Evolutionary conservation across 805 yeast species (phyloP).

Genomic region (Saccharomycopsis fodiens): DNA sequence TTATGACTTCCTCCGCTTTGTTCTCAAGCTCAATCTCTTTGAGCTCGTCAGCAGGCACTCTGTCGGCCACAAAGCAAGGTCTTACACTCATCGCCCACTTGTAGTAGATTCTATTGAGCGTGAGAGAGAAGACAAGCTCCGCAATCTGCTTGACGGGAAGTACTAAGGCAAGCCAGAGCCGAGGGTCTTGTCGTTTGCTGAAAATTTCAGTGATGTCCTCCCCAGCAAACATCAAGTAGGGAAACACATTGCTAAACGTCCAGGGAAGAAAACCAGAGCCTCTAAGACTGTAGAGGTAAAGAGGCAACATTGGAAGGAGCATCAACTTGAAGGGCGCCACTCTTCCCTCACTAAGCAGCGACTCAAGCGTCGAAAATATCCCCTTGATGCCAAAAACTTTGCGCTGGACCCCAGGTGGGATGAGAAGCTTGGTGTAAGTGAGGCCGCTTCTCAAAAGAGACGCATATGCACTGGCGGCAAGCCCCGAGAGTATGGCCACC

Average conservation of each 20-base stretch:
- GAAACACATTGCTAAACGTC: conserved; percentile 21
- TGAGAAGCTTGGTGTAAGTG: conserved; percentile 24
- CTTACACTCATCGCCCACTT: conserved; percentile 28
- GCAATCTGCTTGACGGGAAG: conserved; percentile 21
- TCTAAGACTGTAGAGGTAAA: conserved; percentile 25
- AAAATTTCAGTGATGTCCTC: conserved; percentile 5
- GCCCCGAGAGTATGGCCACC: conserved; percentile 23
- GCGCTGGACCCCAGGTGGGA: conserved; percentile 29
- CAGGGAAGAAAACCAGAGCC: conserved; percentile 1
- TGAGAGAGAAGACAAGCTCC: conserved; percentile 20
- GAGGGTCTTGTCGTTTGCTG: conserved; percentile 11
- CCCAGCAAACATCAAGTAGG: conserved; percentile 8
- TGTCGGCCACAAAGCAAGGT: conserved; percentile 31
- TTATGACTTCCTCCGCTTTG: conserved; percentile 18
- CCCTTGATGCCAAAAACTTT: conserved; percentile 25
- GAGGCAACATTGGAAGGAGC: conserved; percentile 27
- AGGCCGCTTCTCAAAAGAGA: conserved; percentile 26
- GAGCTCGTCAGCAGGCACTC: conserved; percentile 27
- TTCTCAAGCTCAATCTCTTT: conserved; percentile 30
- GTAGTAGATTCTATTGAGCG: conserved; percentile 31
- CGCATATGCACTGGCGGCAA: conserved; percentile 22
- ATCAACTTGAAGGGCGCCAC: conserved; percentile 16
- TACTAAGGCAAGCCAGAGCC: conserved; percentile 11
- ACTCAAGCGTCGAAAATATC: conserved; percentile 17
- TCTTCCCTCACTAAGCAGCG: conserved; percentile 3